phyloP scores from a whole-genome alignment of 2,329 filamentous ascomycete genomes.

The Hypoxylon sp. region DNA sequence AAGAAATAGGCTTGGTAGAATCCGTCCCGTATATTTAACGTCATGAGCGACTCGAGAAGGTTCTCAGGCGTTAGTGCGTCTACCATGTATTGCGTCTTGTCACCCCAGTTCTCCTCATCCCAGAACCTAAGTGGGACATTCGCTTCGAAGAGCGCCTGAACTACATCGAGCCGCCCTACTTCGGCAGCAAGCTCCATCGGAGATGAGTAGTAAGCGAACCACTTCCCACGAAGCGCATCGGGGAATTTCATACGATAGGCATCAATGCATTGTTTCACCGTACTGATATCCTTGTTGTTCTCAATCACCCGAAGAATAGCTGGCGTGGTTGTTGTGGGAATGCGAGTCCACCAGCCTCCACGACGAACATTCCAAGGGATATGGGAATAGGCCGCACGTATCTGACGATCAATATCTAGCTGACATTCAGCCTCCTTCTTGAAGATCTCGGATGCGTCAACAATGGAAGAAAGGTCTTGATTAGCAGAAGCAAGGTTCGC shows the following conservation, averaged over 20 bases:
- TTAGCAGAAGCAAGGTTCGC: not conserved
- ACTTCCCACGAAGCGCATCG: not conserved
- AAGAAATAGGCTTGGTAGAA: not conserved
- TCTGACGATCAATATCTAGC: not conserved
- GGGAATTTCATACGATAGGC: not conserved
- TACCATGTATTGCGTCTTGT: not conserved
- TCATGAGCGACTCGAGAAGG: not conserved
- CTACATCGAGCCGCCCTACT: not conserved
- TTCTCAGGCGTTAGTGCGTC: not conserved
- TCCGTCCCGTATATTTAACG: not conserved
- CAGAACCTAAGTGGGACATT: not conserved
- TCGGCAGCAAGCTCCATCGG: not conserved
- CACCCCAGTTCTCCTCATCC: not conserved
- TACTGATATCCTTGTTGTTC: not conserved
- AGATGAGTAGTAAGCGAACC: not conserved
- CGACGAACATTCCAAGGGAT: not conserved
- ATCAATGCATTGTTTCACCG: not conserved
- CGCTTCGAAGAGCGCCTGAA: not conserved
- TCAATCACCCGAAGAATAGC: not conserved
- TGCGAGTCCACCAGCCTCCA: too few species aligned
- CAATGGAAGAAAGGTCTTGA: not conserved
- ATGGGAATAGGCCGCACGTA: not conserved
- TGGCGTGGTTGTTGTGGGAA: not conserved
- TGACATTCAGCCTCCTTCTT: slow-evolving; percentile 1
- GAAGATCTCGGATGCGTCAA: not conserved